A percentile compares a stretch with the other conserved stretches of the same genome.
Conservation (phyloP, 2,329 filamentous ascomycete genomes). For the Colletotrichum musae region DNA sequence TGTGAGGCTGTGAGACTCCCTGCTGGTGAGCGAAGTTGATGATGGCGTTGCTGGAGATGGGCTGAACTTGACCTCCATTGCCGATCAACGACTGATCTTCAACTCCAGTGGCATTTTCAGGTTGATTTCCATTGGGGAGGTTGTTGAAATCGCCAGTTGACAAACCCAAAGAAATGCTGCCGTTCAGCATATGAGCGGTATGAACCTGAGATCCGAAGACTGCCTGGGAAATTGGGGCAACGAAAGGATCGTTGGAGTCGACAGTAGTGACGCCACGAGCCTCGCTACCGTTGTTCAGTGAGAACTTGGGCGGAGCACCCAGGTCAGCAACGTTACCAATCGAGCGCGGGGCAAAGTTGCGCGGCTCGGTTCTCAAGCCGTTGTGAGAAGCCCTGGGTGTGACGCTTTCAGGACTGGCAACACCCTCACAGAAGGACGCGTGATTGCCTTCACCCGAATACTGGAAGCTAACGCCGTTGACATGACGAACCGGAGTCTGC, state of each 20-base stretch:
- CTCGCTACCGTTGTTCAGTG: conserved; percentile 39
- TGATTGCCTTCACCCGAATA: background rate
- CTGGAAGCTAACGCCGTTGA: background rate
- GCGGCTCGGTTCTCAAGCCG: conserved; percentile 55
- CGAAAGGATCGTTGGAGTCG: conserved; percentile 21
- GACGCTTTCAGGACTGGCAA: conserved; percentile 21
- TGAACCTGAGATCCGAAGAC: conserved; percentile 24
- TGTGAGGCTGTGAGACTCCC: conserved; percentile 11
- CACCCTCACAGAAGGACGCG: background rate
- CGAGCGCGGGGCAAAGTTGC: conserved; percentile 57
- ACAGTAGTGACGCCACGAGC: background rate
- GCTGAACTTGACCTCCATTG: conserved; percentile 18
- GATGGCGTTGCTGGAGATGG: background rate
- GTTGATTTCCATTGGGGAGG: conserved; percentile 5
- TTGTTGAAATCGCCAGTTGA: conserved; percentile 5
- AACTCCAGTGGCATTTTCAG: background rate
- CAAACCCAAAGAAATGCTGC: conserved; percentile 2
- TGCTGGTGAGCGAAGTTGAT: background rate
- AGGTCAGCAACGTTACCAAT: conserved; percentile 44
- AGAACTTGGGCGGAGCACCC: conserved; percentile 56
- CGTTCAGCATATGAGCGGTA: conserved; percentile 24
- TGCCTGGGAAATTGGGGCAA: background rate
- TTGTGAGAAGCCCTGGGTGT: conserved; percentile 21
- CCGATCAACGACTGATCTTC: background rate
- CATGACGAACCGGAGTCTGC: conserved; percentile 12